These are phyloP conservation scores for Zalerion maritima DNA, from an alignment of 495 filamentous ascomycete species.

Conservation along the genomic window DNA sequence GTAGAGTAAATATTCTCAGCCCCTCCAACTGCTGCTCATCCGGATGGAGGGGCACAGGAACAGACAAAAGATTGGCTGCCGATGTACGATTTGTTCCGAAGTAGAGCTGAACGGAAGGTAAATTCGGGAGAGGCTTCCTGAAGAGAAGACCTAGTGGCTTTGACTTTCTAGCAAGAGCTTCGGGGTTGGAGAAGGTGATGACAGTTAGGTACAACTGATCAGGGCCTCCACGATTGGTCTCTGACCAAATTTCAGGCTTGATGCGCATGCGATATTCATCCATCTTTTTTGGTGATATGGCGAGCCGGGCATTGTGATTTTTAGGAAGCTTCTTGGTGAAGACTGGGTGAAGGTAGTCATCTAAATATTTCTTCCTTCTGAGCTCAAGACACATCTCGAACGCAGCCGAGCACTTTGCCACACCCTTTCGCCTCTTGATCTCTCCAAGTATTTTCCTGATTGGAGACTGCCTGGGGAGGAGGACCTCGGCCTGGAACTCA, in stretches of 20 bases:
- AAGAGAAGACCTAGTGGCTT: constrained; percentile 61
- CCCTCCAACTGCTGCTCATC: constrained; percentile 24
- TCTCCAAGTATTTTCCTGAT: constrained; percentile 49
- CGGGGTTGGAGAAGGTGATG: constrained; percentile 42
- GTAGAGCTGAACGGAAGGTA: constrained; percentile 59
- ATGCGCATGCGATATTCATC: constrained; percentile 59
- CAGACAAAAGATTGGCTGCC: constrained; percentile 29
- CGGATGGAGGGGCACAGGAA: constrained; percentile 25
- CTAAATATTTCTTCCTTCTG: constrained; percentile 48
- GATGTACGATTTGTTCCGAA: constrained; percentile 47
- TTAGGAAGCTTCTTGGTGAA: constrained; percentile 59
- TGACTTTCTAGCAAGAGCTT: constrained; percentile 44
- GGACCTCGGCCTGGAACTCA: constrained; percentile 64
- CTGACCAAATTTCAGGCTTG: constrained; percentile 69
- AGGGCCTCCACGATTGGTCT: constrained; percentile 34
- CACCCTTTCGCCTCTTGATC: constrained; percentile 46
- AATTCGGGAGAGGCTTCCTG: constrained; percentile 42
- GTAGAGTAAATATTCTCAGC: constrained; percentile 56
- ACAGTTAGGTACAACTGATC: constrained; percentile 47
- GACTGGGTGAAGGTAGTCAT: constrained; percentile 57
- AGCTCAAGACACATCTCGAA: constrained; percentile 72
- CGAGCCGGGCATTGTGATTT: constrained; percentile 85
- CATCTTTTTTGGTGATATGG: constrained; percentile 61
- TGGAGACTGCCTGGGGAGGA: constrained; percentile 65
- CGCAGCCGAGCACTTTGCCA: constrained; percentile 82